Conservation (phyloP, 805 yeast genomes). For the Ogataea trehalophila region DNA sequence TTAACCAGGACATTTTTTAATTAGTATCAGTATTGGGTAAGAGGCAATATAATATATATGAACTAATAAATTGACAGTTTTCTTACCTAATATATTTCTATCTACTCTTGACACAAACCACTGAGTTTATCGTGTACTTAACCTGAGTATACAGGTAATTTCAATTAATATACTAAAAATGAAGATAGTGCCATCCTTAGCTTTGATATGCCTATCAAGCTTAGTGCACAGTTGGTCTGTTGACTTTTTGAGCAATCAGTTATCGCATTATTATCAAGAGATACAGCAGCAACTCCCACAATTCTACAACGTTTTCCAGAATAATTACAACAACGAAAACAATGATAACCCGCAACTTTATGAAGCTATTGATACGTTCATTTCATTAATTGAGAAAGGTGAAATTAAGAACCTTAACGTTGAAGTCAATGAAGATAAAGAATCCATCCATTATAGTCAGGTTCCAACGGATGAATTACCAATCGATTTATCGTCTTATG, state of each 20-base stretch:
- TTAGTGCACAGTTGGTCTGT: neutral
- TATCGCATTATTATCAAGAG: neutral
- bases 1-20: too few relatives aligned
- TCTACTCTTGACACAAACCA: too few relatives aligned
- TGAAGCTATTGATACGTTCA: neutral
- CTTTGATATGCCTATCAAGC: neutral
- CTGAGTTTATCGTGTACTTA: too few relatives aligned
- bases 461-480: slow-evolving; percentile 31
- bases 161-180: neutral
- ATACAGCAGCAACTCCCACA: neutral
- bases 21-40: too few relatives aligned
- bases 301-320: neutral
- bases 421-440: slow-evolving; percentile 4
- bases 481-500: slow-evolving; percentile 37
- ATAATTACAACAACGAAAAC: too few relatives aligned
- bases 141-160: too few relatives aligned
- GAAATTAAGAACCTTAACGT: slow-evolving; percentile 3
- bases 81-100: too few relatives aligned
- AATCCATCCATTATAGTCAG: slow-evolving; percentile 29
- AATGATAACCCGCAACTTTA: neutral
- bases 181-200: neutral
- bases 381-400: neutral
- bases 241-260: neutral
- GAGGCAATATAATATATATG: too few relatives aligned
- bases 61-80: too few relatives aligned